Evolutionary conservation across 805 yeast species (phyloP).

Genomic region (Brettanomyces bruxellensis): DNA sequence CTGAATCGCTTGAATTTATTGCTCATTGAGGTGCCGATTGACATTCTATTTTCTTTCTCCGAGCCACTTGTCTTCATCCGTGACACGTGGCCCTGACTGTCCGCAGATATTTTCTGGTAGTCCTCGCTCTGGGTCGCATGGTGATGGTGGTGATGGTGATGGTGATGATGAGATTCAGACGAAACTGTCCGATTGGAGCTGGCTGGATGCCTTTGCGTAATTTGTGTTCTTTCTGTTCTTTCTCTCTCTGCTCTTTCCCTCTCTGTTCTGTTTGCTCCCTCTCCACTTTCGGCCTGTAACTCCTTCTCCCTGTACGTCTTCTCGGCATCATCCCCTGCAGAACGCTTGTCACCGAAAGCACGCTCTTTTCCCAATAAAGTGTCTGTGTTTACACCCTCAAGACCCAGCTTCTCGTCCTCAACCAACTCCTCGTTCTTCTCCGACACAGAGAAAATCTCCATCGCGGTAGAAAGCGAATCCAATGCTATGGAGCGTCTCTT

Average conservation of each 20-base stretch:
- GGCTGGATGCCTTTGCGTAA: too few species aligned
- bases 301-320: too few species aligned
- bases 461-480: conserved; percentile 25
- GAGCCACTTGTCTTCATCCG: conserved; percentile 6
- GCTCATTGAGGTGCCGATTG: conserved; percentile 5
- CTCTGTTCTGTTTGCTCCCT: too few species aligned
- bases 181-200: not conserved
- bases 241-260: too few species aligned
- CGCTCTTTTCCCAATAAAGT: too few species aligned
- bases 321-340: too few species aligned
- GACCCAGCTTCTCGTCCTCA: not conserved
- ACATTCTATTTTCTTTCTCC: conserved; percentile 17
- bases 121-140: not conserved
- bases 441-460: conserved; percentile 9
- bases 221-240: too few species aligned
- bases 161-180: not conserved
- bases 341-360: too few species aligned
- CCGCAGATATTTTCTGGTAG: too few species aligned
- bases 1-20: conserved; percentile 25
- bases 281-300: too few species aligned
- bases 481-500: conserved; percentile 25
- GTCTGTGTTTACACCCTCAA: too few species aligned
- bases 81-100: too few species aligned
- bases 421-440: not conserved
- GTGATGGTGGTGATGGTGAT: not conserved